These are phyloP conservation scores for Nicotiana sylvestris DNA, from an alignment of 257 asterid genomes.

Conservation along the genomic window DNA sequence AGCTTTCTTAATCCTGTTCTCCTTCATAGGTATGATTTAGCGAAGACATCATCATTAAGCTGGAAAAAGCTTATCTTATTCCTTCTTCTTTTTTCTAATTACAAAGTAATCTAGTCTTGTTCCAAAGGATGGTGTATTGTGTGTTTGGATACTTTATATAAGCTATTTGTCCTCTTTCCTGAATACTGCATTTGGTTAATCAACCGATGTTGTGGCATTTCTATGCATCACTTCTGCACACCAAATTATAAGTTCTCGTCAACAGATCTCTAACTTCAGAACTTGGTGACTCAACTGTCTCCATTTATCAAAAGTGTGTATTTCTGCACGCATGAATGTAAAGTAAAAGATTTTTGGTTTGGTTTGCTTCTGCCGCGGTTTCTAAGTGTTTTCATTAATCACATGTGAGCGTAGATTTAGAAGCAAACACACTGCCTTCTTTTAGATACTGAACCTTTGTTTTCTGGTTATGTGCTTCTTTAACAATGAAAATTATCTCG, in stretches of 20 bases:
- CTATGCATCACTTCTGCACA: background rate
- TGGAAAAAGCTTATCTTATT: background rate
- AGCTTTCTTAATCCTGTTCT: slow-evolving; percentile 67
- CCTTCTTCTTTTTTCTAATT: background rate
- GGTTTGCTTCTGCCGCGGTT: background rate
- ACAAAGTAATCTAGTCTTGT: background rate
- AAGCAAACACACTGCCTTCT: background rate
- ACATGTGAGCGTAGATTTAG: background rate
- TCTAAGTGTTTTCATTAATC: background rate
- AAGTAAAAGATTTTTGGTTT: background rate
- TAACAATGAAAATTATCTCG: background rate
- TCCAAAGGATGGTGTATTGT: background rate
- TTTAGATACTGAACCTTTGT: background rate
- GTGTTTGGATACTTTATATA: too few species aligned
- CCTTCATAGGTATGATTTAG: slow-evolving; percentile 61
- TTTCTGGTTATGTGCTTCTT: background rate
- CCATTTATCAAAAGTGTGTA: background rate
- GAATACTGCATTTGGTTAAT: background rate
- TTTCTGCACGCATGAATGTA: background rate
- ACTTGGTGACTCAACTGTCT: background rate
- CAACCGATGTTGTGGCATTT: background rate
- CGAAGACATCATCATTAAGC: background rate
- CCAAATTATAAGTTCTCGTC: background rate
- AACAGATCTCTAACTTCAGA: background rate
- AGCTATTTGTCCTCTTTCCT: too few species aligned